Conservation (phyloP, 139 green algal genomes). For the Chlorella ohadii region DNA sequence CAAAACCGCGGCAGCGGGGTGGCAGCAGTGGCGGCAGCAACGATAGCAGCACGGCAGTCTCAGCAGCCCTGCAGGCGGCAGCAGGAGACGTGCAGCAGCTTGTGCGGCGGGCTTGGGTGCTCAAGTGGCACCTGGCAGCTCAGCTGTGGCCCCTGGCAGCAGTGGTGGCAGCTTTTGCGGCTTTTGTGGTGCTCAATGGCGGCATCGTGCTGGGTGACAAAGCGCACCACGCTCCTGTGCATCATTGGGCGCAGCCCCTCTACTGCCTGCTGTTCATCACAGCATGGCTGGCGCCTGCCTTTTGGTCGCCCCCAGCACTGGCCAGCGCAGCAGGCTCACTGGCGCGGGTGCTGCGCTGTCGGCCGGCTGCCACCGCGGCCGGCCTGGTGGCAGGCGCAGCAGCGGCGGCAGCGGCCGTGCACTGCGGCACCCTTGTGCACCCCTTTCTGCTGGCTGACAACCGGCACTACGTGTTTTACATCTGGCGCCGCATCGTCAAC, state of each 20-base stretch:
- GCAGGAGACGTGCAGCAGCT: background rate
- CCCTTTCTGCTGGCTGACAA: conserved; percentile 96
- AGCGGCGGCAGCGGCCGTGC: conserved; percentile 12
- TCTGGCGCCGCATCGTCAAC: conserved; percentile 77
- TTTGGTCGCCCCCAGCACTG: conserved; percentile 15
- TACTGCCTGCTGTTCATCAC: conserved; percentile 82
- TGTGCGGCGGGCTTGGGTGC: conserved; percentile 4
- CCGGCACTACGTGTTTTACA: conserved; percentile 95
- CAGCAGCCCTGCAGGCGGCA: background rate
- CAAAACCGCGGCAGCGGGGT: background rate
- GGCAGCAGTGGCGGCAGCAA: conserved; percentile 17
- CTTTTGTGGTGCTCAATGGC: conserved; percentile 85
- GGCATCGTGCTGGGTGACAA: conserved; percentile 88
- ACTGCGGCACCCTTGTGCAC: conserved; percentile 72
- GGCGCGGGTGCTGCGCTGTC: background rate
- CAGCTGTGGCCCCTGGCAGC: conserved; percentile 56
- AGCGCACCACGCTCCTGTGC: conserved; percentile 70
- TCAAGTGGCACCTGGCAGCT: conserved; percentile 30
- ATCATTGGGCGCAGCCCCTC: conserved; percentile 81
- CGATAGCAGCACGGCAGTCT: background rate
- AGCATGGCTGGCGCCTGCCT: conserved; percentile 46
- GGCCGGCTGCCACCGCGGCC: background rate
- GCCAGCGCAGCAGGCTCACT: background rate
- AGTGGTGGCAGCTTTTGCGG: conserved; percentile 69
- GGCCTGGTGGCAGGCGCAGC: background rate